Base-by-base conservation (phyloP, 78 protist genomes). In the Dictyostelium intermedium region DNA sequence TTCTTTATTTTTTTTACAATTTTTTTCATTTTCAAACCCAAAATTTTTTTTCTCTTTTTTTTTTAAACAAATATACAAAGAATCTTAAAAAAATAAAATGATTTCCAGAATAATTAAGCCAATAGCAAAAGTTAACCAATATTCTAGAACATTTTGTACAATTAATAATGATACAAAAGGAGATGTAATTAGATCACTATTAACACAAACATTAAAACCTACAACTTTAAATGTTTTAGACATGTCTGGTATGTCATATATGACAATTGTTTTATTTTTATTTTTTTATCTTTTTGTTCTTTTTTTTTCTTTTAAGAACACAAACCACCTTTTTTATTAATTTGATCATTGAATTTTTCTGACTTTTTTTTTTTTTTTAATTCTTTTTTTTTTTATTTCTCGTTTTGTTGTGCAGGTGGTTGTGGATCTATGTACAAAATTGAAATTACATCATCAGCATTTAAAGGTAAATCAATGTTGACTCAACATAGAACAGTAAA, bases 371-470 rank as follows among this genome's bases (percentile, higher is more conserved):
- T 37, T 20, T 1, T 53, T 53, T 1, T 53, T 18, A 14, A 5
- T 53, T 53, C 18, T 53, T 74, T 37, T 11, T 2, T 35, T 27
- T 27, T 27, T 69, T 27, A 13, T 27, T 47, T 2, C 56, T 76
- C 25, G 18, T 30, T 69, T 27, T 69, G 7, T 69, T 66, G 34
- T 34, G 37, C 25, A 87, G 93, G 93, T 63, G 93, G 93, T 32
- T 87, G 93, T 87, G 93, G 93, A 56, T 79, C 85, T 56, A 87
- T 87, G 93, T 87, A 79, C 66, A 87, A 84, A 79, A 87, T 87
- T 25, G 85, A 77, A 32, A 43, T 87, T 27, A 23, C 63, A 35
- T 78, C 85, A 25, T 16, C 63, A 30, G 84, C 56, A 79, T 87
- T 87, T 66, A 79, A 60, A 32, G 80, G 53, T 23, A 79, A 63